Base-by-base conservation (phyloP, 2,329 filamentous ascomycete species). In the Pseudopithomyces maydicus region DNA sequence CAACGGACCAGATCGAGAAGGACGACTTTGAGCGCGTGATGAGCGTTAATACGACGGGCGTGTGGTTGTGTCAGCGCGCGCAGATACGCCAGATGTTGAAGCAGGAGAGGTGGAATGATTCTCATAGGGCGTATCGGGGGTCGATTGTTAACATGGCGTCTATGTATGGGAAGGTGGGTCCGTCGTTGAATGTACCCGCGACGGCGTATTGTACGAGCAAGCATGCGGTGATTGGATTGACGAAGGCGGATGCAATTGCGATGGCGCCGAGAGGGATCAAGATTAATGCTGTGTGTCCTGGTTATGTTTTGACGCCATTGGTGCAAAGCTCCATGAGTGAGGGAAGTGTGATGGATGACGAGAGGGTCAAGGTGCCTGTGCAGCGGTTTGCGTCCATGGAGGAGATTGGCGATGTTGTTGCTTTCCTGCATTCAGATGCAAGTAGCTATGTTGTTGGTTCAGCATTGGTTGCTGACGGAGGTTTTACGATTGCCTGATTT, bases 381-480 rank as follows among this genome's bases (percentile, higher is more conserved):
- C 72, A 76, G n/a, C 77, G 83, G 8, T 67, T 84, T 32, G 66
- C 83, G 1, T 82, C 82, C n/a, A 82, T 85, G 1, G 78, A 81
- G 10, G 90, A 92, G 71, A 83, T 92, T 35, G 89, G 87, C 2
- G 90, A 90, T 66, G 88, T 88, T 23, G 87, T 85, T 59, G 81
- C 88, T 17, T 92, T 88, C 69, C 73, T 92, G 44, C 88, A 87
- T 1, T 90, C 87, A 57, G 87, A 91, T 26, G 90, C 92, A 68
- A 87, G 86, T 0, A 81, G 79, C 2, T 91, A 92, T 65, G 84
- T 92, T 60, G 91, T 88, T 0, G 90, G 89, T 0, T 81, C 88
- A n/a, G 88, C 89, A 59, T 78, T 91, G 59, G 84, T 90, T 52
- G 84, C 89, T 42, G 84, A 87, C 74, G 85, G 85, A 15, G 71